Base-by-base conservation (phyloP, 352 stramenopile species). In the Salisapilia sapeloensis region DNA sequence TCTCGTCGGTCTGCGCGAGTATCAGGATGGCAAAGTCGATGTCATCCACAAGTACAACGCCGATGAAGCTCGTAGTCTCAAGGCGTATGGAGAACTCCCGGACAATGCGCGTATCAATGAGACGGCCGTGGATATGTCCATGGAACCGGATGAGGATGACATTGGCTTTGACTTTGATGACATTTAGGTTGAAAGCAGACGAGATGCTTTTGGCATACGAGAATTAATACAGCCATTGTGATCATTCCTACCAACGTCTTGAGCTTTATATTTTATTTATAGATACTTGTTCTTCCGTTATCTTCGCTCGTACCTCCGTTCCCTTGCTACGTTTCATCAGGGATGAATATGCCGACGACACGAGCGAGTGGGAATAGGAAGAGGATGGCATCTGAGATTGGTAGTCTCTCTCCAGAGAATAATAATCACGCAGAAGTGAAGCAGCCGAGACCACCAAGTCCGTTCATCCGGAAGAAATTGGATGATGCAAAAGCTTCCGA, bases 11-110 rank as follows among this genome's bases (percentile, higher is more conserved):
- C 90, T 98, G 47, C 78, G 96, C 55, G 94, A 99, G 52, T 99
- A 98, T 75, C 96, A 99, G 70, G 94, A 99, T 60, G 94, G 97
- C 71, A 99, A 99, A 66, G 92, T 97, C 32, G 94, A 98, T 54
- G 89, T 98, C 50, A 96, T 99, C 49, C 92, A 98, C 71, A 98
- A 98, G 63, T 97, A 97, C 72, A 93, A 94, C 44, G 91, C 86
- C 6, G 91, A 97, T 56, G 89, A 97, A 54, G 96, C 96, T n/a
- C 81, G 94, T 39, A 97, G 96, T 47, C 72, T 99, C 31, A 99
- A 99, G 71, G 91, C 96, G 24, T 99, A 98, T 66, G 95, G 94
- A 52, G 96, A 99, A 60, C 71, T 99, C 29, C 96, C 96, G n/a
- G 94, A 99, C 53, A 93, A 92, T 44, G 80, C 74, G 34, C 63